phyloP scores from a whole-genome alignment of 257 asterid species.

The Asclepias syriaca region DNA sequence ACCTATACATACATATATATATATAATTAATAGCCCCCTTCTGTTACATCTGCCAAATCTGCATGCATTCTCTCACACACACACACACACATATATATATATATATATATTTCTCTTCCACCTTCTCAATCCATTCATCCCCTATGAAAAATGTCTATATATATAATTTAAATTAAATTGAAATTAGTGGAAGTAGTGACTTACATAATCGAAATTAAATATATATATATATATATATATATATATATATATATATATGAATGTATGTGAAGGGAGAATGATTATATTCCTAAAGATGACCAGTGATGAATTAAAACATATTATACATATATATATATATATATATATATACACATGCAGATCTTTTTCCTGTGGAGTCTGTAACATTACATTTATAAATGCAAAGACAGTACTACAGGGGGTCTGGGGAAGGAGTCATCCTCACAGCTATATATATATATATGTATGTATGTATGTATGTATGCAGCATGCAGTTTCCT shows the following conservation, averaged over 20 bases:
- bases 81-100: no score
- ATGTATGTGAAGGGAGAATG: no score
- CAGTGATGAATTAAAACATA: no score
- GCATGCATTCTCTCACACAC: neutral
- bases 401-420: neutral
- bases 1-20: neutral
- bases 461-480: neutral
- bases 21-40: slow-evolving; percentile 6
- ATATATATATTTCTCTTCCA: neutral
- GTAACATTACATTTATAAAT: slow-evolving; percentile 12
- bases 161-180: no score
- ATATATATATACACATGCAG: no score
- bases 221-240: no score
- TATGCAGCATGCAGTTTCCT: slow-evolving; percentile 1
- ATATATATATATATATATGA: no score
- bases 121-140: slow-evolving; percentile 7
- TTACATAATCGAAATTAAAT: no score
- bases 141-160: no score
- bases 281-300: no score
- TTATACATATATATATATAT: neutral
- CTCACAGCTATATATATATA: slow-evolving; percentile 10
- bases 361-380: neutral
- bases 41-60: neutral
- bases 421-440: neutral
- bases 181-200: no score